These are phyloP conservation scores for Asterochloris sp. DNA, from an alignment of 139 green algal genomes.

Conservation along the genomic window DNA sequence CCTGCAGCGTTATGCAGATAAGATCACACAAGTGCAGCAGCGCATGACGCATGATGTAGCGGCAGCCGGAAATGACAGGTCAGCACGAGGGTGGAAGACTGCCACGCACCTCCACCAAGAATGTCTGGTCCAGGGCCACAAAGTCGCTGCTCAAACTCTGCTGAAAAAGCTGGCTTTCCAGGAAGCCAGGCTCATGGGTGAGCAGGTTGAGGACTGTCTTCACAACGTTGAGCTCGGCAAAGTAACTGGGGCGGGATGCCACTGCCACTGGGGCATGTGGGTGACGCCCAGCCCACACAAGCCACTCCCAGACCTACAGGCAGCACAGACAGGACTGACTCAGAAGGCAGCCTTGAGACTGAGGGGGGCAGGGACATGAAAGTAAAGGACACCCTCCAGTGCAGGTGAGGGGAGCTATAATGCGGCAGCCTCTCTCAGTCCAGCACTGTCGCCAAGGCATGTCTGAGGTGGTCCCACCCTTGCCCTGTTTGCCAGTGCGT, in stretches of 20 bases:
- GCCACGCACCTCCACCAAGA: slow-evolving; percentile 30
- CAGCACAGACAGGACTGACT: too few relatives aligned
- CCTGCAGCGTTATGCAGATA: too few relatives aligned
- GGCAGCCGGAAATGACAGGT: too few relatives aligned
- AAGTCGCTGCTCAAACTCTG: slow-evolving; percentile 27
- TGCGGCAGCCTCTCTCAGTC: neutral
- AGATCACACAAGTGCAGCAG: too few relatives aligned
- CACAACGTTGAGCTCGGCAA: slow-evolving; percentile 63
- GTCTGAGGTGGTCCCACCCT: slow-evolving; percentile 32
- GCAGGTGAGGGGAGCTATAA: neutral
- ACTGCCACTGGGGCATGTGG: slow-evolving; percentile 69
- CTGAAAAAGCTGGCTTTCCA: slow-evolving; percentile 31
- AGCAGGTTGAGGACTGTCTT: slow-evolving; percentile 32
- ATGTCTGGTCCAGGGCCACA: slow-evolving; percentile 32
- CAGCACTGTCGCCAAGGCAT: too few relatives aligned
- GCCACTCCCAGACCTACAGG: slow-evolving; percentile 49
- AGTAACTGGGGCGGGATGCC: slow-evolving; percentile 70
- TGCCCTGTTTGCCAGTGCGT: slow-evolving; percentile 47
- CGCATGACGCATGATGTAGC: too few relatives aligned
- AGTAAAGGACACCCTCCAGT: neutral
- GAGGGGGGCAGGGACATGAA: neutral
- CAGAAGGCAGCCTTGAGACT: neutral
- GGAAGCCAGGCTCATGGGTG: slow-evolving; percentile 41
- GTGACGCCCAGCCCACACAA: slow-evolving; percentile 72
- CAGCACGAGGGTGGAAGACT: too few relatives aligned